Percentiles rank a stretch among this genome's conserved stretches.
Evolutionary conservation across 768 basidiomycete species (phyloP).

Genomic region (Pulveroboletus sp.): DNA sequence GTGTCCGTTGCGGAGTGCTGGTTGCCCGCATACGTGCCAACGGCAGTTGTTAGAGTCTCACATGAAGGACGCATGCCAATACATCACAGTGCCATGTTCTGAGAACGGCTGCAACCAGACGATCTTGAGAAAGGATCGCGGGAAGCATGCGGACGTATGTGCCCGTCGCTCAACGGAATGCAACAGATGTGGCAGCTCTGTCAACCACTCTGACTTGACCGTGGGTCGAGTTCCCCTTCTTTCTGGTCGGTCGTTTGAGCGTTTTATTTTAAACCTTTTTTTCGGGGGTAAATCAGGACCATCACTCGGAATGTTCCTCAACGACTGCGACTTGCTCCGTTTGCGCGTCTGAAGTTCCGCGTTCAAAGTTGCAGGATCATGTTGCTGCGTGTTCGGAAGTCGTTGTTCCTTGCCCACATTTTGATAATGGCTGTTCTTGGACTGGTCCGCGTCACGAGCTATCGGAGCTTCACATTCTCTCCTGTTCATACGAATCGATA

Average conservation of each 20-base stretch:
- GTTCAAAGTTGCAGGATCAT: slow-evolving; percentile 35
- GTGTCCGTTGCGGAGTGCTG: slow-evolving; percentile 55
- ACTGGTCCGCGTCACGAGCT: slow-evolving; percentile 39
- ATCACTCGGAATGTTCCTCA: slow-evolving; percentile 37
- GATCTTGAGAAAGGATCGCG: slow-evolving; percentile 43
- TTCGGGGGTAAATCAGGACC: slow-evolving; percentile 29
- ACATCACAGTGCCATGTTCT: slow-evolving; percentile 48
- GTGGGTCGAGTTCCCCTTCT: slow-evolving; percentile 26
- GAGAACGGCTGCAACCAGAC: slow-evolving; percentile 42
- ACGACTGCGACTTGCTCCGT: slow-evolving; percentile 35
- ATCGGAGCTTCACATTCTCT: slow-evolving; percentile 32
- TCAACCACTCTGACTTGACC: slow-evolving; percentile 34
- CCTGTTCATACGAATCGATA: slow-evolving; percentile 57
- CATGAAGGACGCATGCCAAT: slow-evolving; percentile 57
- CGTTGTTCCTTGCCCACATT: slow-evolving; percentile 42
- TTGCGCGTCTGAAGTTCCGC: slow-evolving; percentile 36
- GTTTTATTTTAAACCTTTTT: not conserved
- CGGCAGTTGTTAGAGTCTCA: slow-evolving; percentile 63
- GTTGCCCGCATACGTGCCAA: slow-evolving; percentile 62
- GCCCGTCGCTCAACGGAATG: slow-evolving; percentile 35
- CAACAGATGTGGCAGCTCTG: slow-evolving; percentile 33
- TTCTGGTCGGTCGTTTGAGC: slow-evolving; percentile 2
- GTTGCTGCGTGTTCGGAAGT: slow-evolving; percentile 35
- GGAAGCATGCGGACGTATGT: slow-evolving; percentile 39
- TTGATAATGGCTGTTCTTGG: slow-evolving; percentile 51